A percentile compares a stretch with the other conserved stretches of the same genome.
phyloP scores from a whole-genome alignment of 1,139 yeast genomes.

The Suzukiozyma palmioleophila region DNA sequence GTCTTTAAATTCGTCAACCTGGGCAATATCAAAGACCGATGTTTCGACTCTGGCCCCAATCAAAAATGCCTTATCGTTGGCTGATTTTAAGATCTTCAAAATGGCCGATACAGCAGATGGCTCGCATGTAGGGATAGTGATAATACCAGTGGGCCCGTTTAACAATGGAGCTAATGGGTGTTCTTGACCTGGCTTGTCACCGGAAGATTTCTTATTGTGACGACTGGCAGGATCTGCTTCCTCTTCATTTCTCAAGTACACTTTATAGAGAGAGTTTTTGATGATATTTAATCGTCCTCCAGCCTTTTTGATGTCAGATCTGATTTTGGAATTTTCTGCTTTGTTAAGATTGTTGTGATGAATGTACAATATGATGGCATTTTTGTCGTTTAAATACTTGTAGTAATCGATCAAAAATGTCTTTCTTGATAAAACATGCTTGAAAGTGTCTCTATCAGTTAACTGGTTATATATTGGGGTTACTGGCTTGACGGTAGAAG shows the following conservation, averaged over 20 bases:
- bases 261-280: conserved; percentile 65
- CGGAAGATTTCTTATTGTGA: conserved; percentile 37
- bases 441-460: conserved; percentile 38
- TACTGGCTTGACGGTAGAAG: neutral
- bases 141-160: conserved; percentile 83
- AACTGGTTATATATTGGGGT: conserved; percentile 7
- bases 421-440: conserved; percentile 62
- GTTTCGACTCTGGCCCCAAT: conserved; percentile 83
- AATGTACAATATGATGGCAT: conserved; percentile 66
- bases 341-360: conserved; percentile 82
- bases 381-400: conserved; percentile 61
- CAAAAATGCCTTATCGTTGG: conserved; percentile 70
- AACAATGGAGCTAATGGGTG: conserved; percentile 73
- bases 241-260: conserved; percentile 67
- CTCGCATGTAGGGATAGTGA: conserved; percentile 62
- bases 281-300: conserved; percentile 69
- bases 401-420: conserved; percentile 80
- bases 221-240: conserved; percentile 71
- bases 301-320: conserved; percentile 55
- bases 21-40: conserved; percentile 47
- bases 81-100: conserved; percentile 54
- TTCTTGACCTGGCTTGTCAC: conserved; percentile 34
- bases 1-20: conserved; percentile 61
- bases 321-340: conserved; percentile 57
- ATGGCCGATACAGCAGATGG: conserved; percentile 65